Evolutionary conservation across 192 early-diverging fungal species (phyloP), one percentile per base, ranked within the genome.

Genomic region (Piromyces sp.): DNA sequence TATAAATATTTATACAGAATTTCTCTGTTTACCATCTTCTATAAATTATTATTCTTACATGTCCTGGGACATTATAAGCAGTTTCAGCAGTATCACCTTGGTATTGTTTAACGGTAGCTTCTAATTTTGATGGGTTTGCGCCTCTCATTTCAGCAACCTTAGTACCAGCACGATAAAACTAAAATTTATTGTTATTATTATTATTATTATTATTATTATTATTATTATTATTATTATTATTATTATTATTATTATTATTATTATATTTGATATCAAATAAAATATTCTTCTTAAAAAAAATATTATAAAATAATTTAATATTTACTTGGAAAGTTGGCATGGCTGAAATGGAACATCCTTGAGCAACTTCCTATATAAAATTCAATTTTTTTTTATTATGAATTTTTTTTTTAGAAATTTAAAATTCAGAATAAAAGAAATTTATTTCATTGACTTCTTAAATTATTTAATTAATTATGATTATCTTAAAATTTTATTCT

Each of bases 261-360:
- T 14, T 14, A 38, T 68, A n/a, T n/a, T n/a, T n/a, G n/a, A n/a
- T n/a, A n/a, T n/a, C n/a, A n/a, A n/a, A n/a, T n/a, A n/a, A n/a
- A n/a, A n/a, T n/a, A n/a, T n/a, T n/a, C n/a, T n/a, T n/a, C n/a
- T n/a, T n/a, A n/a, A n/a, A n/a, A n/a, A n/a, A n/a, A n/a, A n/a
- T 13, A 14, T 14, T 14, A 38, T 68, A n/a, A n/a, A 11, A 68
- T n/a, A 22, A 51, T 51, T 22, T 22, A 51, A 51, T 22, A 22
- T n/a, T 68, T 68, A 68, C 51, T 68, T 93, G 92, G 88, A 96
- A 96, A 29, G 94, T 95, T 40, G 95, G 95, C 93, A 95, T 96
- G 85, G 90, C 90, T 17, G 81, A 58, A 78, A 91, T 83, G 30
- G 85, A 86, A 51, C 81, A 84, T 51, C 79, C 15, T 79, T 89